Conservation (phyloP, 805 yeast genomes). For the Yarrowia bubula region DNA sequence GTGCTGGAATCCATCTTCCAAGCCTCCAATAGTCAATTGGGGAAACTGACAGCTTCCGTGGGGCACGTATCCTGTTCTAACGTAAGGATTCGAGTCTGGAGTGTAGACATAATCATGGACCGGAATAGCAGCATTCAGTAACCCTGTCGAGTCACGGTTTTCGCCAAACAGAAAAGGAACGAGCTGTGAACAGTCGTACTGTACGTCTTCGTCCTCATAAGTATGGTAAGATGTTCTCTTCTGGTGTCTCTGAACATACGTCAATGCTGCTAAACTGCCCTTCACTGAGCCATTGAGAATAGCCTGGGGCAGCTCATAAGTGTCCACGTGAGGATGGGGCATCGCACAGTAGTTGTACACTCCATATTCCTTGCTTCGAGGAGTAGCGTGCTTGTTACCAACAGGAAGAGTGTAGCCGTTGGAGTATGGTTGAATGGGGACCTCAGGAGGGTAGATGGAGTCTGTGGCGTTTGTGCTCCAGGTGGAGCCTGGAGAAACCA, state of each 20-base stretch:
- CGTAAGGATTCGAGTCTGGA: slow-evolving; percentile 8
- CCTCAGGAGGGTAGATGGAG: background rate
- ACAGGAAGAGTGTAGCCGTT: slow-evolving; percentile 1
- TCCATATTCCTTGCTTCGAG: background rate
- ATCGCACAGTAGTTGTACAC: slow-evolving; percentile 10
- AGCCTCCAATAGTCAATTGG: slow-evolving; percentile 44
- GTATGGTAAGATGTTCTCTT: slow-evolving; percentile 9
- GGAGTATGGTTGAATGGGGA: background rate
- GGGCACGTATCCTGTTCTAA: background rate
- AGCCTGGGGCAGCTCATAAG: slow-evolving; percentile 1
- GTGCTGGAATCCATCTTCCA: slow-evolving; percentile 43
- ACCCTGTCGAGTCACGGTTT: slow-evolving; percentile 1
- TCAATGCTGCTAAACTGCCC: background rate
- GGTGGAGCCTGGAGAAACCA: background rate
- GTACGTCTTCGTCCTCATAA: background rate
- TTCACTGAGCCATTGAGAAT: background rate
- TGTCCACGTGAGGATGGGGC: slow-evolving; percentile 10
- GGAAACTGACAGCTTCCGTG: slow-evolving; percentile 42
- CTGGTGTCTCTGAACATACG: slow-evolving; percentile 16
- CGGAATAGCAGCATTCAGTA: slow-evolving; percentile 14
- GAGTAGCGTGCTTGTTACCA: background rate
- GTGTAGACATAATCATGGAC: slow-evolving; percentile 12
- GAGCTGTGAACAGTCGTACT: background rate
- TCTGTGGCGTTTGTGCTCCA: background rate
- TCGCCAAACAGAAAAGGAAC: slow-evolving; percentile 7